phyloP scores from a whole-genome alignment of 495 filamentous ascomycete genomes.

The Choiromyces venosus region DNA sequence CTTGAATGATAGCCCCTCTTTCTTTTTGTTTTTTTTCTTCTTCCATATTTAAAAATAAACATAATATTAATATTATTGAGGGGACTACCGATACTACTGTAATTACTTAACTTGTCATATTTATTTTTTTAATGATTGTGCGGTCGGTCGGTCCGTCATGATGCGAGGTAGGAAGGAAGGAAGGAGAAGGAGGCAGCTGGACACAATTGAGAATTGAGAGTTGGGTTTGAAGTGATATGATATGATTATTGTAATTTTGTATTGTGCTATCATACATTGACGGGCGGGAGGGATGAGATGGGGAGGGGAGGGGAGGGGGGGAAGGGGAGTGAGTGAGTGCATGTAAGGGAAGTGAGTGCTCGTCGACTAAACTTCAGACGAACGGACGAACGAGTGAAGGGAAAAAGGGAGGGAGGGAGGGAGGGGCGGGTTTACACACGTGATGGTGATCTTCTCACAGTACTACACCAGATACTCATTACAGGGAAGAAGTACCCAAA shows the following conservation, averaged over 20 bases:
- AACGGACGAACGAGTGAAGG: not conserved
- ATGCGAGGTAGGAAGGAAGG: not conserved
- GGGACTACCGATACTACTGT: no score
- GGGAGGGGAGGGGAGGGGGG: no score
- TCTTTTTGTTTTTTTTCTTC: not conserved
- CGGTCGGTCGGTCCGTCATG: not conserved
- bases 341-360: no score
- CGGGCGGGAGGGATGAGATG: no score
- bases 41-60: not conserved
- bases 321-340: no score
- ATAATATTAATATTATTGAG: not conserved
- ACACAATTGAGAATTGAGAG: not conserved
- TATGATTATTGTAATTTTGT: not conserved
- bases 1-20: not conserved
- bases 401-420: not conserved
- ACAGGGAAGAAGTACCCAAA: no score
- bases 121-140: not conserved
- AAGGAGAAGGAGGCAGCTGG: not conserved
- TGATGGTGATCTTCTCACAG: not conserved
- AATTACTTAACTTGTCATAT: not conserved
- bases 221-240: not conserved
- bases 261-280: no score
- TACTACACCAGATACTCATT: no score
- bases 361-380: conserved; percentile 2
- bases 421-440: not conserved